phyloP scores from a whole-genome alignment of 306 rosid species.

The Malus orientalis region DNA sequence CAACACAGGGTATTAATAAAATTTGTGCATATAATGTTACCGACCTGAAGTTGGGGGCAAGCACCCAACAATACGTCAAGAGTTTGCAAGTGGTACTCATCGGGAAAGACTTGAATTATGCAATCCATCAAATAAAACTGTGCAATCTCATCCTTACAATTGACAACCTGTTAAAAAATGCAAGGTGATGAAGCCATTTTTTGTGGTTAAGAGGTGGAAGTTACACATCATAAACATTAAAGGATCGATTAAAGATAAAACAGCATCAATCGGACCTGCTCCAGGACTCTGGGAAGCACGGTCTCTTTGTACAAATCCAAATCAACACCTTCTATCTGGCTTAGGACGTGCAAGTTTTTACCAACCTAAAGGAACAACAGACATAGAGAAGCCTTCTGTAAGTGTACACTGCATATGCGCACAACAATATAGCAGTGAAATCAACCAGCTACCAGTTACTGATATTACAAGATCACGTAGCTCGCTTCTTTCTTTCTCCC shows the following conservation, averaged over 20 bases:
- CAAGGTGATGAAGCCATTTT: conserved; percentile 6
- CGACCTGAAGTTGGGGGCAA: conserved; percentile 94
- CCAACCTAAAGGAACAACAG: conserved; percentile 71
- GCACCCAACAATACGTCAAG: conserved; percentile 87
- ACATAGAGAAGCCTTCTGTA: conserved; percentile 44
- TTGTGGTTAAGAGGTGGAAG: conserved; percentile 5
- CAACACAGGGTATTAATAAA: background rate
- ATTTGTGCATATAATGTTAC: conserved; percentile 2
- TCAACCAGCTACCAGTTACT: conserved; percentile 55
- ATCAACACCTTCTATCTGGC: conserved; percentile 97
- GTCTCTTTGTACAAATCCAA: conserved; percentile 91
- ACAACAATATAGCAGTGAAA: conserved; percentile 49
- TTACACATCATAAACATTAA: background rate
- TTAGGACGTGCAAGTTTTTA: conserved; percentile 91
- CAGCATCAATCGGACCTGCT: conserved; percentile 58
- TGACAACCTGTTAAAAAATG: conserved; percentile 61
- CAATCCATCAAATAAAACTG: conserved; percentile 94
- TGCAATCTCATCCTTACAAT: conserved; percentile 94
- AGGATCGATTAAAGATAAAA: conserved; percentile 4
- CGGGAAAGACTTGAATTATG: conserved; percentile 97
- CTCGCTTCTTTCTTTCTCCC: conserved; percentile 96
- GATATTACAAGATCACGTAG: conserved; percentile 95
- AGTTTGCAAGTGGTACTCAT: conserved; percentile 96
- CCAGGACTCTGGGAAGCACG: conserved; percentile 94
- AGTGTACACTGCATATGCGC: conserved; percentile 41